phyloP scores from a whole-genome alignment of 371 early-diverging fungal species.

The Sporodiniella umbellata region DNA sequence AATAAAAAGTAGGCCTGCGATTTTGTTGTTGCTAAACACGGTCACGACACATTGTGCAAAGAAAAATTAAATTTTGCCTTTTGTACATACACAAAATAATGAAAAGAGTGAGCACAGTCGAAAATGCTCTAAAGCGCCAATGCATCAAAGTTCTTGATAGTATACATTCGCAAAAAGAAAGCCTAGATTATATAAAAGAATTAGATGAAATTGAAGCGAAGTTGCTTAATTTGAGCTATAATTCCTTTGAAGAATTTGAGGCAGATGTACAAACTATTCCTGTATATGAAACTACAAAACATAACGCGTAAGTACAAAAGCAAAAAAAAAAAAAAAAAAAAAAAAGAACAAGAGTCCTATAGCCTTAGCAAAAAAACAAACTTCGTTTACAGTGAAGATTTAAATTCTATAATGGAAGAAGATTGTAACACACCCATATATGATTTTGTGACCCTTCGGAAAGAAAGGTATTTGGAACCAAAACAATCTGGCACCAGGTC shows the following conservation, averaged over 20 bases:
- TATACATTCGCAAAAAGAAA: slow-evolving; percentile 4
- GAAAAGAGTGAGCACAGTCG: background rate
- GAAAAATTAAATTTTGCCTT: background rate
- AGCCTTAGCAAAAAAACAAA: too few species aligned
- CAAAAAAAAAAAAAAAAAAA: too few species aligned
- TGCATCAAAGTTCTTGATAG: slow-evolving; percentile 4
- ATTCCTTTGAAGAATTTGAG: slow-evolving; percentile 1
- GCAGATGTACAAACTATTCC: slow-evolving; percentile 2
- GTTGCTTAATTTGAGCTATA: background rate
- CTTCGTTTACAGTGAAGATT: background rate
- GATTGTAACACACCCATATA: slow-evolving; percentile 13
- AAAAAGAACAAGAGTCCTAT: background rate
- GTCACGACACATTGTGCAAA: background rate
- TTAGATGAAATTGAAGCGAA: slow-evolving; percentile 4
- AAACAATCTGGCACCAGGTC: background rate
- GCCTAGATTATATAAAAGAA: background rate
- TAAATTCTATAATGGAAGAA: slow-evolving; percentile 2
- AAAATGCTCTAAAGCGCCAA: background rate
- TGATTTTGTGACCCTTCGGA: slow-evolving; percentile 1
- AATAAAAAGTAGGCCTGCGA: slow-evolving; percentile 5
- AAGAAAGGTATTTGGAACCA: slow-evolving; percentile 6
- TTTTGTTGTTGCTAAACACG: background rate
- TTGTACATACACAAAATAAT: background rate
- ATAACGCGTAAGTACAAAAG: background rate
- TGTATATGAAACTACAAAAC: background rate